Percentiles rank a stretch among this genome's conserved stretches.
phyloP scores from a whole-genome alignment of 345 rosid genomes.

The Eucalyptus victrix region DNA sequence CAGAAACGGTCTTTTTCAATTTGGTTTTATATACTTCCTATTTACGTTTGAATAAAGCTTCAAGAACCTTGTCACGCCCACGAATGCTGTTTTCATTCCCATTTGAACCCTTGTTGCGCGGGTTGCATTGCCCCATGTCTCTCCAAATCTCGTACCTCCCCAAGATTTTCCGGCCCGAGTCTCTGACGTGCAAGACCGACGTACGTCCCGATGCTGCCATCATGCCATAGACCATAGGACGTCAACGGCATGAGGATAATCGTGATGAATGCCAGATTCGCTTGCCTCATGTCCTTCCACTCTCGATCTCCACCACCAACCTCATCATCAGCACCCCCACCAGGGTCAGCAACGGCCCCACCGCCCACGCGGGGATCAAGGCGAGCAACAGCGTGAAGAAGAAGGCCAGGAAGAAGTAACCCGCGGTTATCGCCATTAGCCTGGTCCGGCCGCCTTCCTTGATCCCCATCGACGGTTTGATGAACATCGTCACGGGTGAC shows the following conservation, averaged over 20 bases:
- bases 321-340: slow-evolving; percentile 94
- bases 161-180: slow-evolving; percentile 37
- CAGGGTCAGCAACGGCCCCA: slow-evolving; percentile 68
- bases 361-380: slow-evolving; percentile 82
- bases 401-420: slow-evolving; percentile 60
- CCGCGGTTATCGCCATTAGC: slow-evolving; percentile 57
- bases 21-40: neutral
- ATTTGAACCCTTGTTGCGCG: neutral
- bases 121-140: neutral
- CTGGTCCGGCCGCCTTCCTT: slow-evolving; percentile 75
- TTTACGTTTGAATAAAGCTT: neutral
- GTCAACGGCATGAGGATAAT: slow-evolving; percentile 73
- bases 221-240: slow-evolving; percentile 74
- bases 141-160: slow-evolving; percentile 20
- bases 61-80: neutral
- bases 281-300: slow-evolving; percentile 83
- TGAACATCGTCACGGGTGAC: slow-evolving; percentile 63
- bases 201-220: slow-evolving; percentile 71
- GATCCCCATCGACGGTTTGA: slow-evolving; percentile 77
- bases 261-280: slow-evolving; percentile 71
- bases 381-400: slow-evolving; percentile 69
- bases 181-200: slow-evolving; percentile 52
- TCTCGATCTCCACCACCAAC: slow-evolving; percentile 65
- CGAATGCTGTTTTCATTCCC: neutral
- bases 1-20: neutral